Evolutionary conservation across 176 grass and related monocot genomes (phyloP), one percentile per base, ranked within the genome.

Genomic region (Triticum urartu): DNA sequence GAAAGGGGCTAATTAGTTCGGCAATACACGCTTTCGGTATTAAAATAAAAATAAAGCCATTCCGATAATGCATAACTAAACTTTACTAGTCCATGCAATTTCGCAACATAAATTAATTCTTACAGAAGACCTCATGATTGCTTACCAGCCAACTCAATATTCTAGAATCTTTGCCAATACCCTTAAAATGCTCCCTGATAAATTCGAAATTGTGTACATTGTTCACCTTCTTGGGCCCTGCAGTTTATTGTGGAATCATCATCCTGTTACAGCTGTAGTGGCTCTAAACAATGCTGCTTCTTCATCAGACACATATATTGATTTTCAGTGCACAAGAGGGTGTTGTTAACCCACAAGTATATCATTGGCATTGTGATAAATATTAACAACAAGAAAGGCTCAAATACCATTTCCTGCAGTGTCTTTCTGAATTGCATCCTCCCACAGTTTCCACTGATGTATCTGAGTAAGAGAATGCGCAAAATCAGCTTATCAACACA

Each of bases 121-220:
- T 34, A 58, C 24, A 40, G 12, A 79, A 78, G 28, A 88, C 25
- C 22, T 74, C 11, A 81, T 45, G 43, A 90, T 94, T 86, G 72
- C 90, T 85, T 91, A 99, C 97, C 94, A 99, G 79, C 97, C 97
- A 99, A 81, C 92, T 92, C 83, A 90, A 88, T 84, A 99, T 91
- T 43, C 20, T 28, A 77, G 94, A 99, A 75, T 96, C 92, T 90
- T 89, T 94, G 67, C 86, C 96, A 52, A 98, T 79, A 71, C 96
- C 92, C 43, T 92, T 94, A 67, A 96, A 99, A 76, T 89, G 94
- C 26, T 95, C 83, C 72, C 13, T 90, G 87, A 99, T 99, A 86
- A 99, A 99, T 70, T 99, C 77, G 77, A 88, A 85, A 62, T 90
- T 83, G 60, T 13, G 33, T 80, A 94, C 76, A 77, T 62, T 26